Percentiles rank a stretch among this genome's conserved stretches.
Conservation (phyloP, 306 rosid genomes). For the Begonia loranthoides region DNA sequence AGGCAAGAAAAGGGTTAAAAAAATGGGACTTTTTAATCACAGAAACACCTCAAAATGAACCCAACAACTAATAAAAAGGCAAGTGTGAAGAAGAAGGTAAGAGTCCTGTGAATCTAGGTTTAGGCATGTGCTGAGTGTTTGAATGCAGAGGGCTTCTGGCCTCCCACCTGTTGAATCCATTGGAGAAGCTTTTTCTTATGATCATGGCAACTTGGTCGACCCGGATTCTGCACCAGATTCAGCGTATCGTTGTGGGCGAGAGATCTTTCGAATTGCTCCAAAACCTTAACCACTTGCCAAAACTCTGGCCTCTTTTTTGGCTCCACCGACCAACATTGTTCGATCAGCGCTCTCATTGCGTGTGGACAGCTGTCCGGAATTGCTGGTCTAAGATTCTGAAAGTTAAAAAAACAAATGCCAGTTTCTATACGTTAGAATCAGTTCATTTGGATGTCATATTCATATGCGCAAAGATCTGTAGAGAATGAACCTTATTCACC, state of each 20-base stretch:
- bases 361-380: slow-evolving; percentile 54
- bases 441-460: not conserved
- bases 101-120: slow-evolving; percentile 68
- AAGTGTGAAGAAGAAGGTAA: slow-evolving; percentile 2
- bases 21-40: too few species aligned
- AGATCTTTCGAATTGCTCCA: slow-evolving; percentile 70
- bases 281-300: slow-evolving; percentile 78
- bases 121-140: slow-evolving; percentile 35
- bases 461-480: not conserved
- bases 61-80: slow-evolving; percentile 37
- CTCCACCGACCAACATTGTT: slow-evolving; percentile 79
- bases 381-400: slow-evolving; percentile 63
- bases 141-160: slow-evolving; percentile 43
- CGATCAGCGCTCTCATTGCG: slow-evolving; percentile 65
- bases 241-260: slow-evolving; percentile 57
- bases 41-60: not conserved
- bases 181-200: slow-evolving; percentile 79
- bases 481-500: slow-evolving; percentile 57
- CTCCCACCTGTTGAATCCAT: slow-evolving; percentile 89
- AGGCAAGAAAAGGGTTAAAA: slow-evolving; percentile 9
- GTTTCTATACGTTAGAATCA: not conserved
- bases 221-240: slow-evolving; percentile 25
- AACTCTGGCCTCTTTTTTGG: slow-evolving; percentile 83
- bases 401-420: not conserved
- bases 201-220: slow-evolving; percentile 32